Conservation (phyloP, 805 yeast genomes). For the Priceomyces medius region DNA sequence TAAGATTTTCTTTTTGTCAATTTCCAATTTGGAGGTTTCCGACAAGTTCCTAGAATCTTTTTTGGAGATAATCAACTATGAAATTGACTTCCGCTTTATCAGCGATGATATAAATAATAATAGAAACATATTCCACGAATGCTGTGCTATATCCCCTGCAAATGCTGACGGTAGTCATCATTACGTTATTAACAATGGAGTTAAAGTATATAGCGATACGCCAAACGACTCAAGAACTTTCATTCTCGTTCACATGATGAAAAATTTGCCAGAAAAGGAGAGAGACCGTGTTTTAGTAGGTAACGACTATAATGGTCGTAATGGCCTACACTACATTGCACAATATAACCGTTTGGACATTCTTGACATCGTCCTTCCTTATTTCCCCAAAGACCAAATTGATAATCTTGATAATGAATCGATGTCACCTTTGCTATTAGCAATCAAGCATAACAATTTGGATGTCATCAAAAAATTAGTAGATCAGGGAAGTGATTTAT, state of each 20-base stretch:
- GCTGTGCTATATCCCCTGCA: slow-evolving; percentile 42
- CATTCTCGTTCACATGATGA: slow-evolving; percentile 34
- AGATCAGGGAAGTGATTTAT: slow-evolving; percentile 34
- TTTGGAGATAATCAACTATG: slow-evolving; percentile 38
- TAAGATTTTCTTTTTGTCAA: slow-evolving; percentile 68
- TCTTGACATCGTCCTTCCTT: slow-evolving; percentile 40
- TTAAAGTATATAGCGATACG: slow-evolving; percentile 38
- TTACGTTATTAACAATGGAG: slow-evolving; percentile 43
- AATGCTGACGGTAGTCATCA: slow-evolving; percentile 33
- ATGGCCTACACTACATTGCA: slow-evolving; percentile 86
- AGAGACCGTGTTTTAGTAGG: slow-evolving; percentile 24
- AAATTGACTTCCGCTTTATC: slow-evolving; percentile 59
- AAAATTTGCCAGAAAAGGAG: slow-evolving; percentile 16
- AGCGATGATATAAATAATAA: slow-evolving; percentile 61
- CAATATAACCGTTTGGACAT: slow-evolving; percentile 49
- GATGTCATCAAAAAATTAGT: slow-evolving; percentile 35
- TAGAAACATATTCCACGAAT: slow-evolving; percentile 75
- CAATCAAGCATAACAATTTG: slow-evolving; percentile 68
- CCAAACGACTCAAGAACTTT: slow-evolving; percentile 38
- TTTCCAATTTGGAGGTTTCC: slow-evolving; percentile 62
- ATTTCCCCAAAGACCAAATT: slow-evolving; percentile 34
- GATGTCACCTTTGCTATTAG: slow-evolving; percentile 77
- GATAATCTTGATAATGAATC: slow-evolving; percentile 68
- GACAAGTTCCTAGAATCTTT: slow-evolving; percentile 58
- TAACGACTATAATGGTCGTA: slow-evolving; percentile 70